Conservation (phyloP, 2,329 filamentous ascomycete species). For the Fusarium sp. region DNA sequence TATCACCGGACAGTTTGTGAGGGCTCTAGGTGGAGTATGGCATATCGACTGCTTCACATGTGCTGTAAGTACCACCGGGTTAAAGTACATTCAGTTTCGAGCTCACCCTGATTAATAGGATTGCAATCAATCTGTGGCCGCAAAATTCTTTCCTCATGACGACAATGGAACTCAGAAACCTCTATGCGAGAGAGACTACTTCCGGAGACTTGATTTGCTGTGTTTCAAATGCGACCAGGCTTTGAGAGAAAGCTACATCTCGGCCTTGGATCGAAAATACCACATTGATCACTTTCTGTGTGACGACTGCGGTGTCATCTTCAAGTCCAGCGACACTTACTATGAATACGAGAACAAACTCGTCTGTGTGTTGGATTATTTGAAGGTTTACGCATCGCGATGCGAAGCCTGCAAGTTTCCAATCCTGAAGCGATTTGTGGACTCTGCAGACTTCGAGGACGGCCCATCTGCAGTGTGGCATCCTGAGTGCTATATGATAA, state of each 20-base stretch:
- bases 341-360: not conserved
- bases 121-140: not conserved
- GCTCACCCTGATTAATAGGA: not conserved
- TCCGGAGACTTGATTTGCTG: not conserved
- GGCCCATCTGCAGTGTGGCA: not conserved
- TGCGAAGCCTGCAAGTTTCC: not conserved
- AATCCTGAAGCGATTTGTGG: not conserved
- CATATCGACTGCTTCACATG: not conserved
- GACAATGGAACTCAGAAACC: not conserved
- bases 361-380: not conserved
- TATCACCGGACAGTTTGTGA: not conserved
- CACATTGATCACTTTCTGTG: not conserved
- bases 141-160: not conserved
- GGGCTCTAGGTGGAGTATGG: not conserved
- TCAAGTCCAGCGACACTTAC: not conserved
- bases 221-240: not conserved
- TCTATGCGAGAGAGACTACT: conserved; percentile 4
- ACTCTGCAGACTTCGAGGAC: not conserved
- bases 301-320: not conserved
- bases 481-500: not conserved
- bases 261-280: not conserved
- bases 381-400: not conserved
- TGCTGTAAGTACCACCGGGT: not conserved
- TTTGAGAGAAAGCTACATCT: not conserved
- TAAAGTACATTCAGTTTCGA: not conserved